Percentiles rank a stretch among this genome's conserved stretches.
Conservation (phyloP, 202 grass and related monocot genomes). For the Bolboschoenoplectus hybrid region DNA sequence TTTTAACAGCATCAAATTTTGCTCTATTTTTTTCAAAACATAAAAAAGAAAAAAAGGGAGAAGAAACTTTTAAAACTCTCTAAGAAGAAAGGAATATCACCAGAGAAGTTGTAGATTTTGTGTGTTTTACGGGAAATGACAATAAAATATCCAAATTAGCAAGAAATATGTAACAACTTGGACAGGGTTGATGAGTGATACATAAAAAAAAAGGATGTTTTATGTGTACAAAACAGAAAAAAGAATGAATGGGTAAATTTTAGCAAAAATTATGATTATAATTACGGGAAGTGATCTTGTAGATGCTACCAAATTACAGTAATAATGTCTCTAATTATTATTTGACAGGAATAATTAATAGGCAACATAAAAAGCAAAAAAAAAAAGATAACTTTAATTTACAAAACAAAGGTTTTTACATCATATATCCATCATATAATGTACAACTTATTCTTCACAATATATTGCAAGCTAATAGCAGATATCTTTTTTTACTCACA, state of each 20-base stretch:
- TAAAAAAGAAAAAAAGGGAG: neutral
- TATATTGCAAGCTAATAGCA: constrained; percentile 16
- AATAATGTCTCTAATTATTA: neutral
- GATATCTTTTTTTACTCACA: neutral
- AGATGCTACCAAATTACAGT: neutral
- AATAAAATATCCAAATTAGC: neutral
- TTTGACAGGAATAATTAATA: neutral
- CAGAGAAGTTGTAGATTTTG: neutral
- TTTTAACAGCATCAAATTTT: neutral
- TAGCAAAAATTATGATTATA: neutral
- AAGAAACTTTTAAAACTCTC: neutral
- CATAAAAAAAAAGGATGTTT: neutral
- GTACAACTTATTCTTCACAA: constrained; percentile 19
- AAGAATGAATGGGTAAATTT: neutral
- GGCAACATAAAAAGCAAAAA: neutral
- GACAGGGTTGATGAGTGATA: neutral
- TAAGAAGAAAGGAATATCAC: neutral
- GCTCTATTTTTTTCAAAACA: neutral
- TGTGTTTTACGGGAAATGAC: neutral
- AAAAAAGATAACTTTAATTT: neutral
- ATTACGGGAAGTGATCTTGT: neutral
- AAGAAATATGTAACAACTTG: neutral
- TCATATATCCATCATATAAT: constrained; percentile 18
- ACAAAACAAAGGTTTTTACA: constrained; percentile 19
- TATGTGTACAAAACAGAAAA: neutral